Evolutionary conservation across 495 filamentous ascomycete species (phyloP).

Genomic region (Trichoderma parareesei): DNA sequence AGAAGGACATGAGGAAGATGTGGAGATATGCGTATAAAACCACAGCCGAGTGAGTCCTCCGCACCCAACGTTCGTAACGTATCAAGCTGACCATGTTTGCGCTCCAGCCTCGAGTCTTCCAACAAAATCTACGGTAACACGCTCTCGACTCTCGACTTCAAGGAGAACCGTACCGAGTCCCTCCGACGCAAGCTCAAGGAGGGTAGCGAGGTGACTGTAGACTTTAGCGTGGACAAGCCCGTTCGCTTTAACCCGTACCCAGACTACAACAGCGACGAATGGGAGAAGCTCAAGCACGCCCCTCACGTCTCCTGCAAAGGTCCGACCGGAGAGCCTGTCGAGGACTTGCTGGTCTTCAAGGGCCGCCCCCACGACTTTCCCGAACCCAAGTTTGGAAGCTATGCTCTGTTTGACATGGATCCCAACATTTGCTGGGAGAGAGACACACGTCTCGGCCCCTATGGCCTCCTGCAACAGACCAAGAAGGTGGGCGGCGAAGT

Average conservation of each 20-base stretch:
- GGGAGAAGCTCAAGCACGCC: constrained; percentile 21
- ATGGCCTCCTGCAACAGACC: constrained; percentile 52
- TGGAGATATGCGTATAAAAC: constrained; percentile 11
- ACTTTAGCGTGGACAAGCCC: constrained; percentile 24
- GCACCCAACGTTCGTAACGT: no score
- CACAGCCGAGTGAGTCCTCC: constrained; percentile 5
- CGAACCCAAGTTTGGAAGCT: constrained; percentile 69
- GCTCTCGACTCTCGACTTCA: constrained; percentile 29
- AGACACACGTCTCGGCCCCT: constrained; percentile 74
- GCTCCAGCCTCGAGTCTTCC: not conserved
- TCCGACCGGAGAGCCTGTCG: constrained; percentile 21
- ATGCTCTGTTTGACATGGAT: constrained; percentile 61
- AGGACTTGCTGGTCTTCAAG: constrained; percentile 38
- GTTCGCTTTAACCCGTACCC: constrained; percentile 44
- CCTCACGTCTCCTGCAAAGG: constrained; percentile 31
- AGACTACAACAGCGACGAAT: constrained; percentile 32
- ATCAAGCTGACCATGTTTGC: not conserved
- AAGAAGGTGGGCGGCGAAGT: constrained; percentile 26
- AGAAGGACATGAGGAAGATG: constrained; percentile 11
- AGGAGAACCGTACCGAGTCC: constrained; percentile 19
- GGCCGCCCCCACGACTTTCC: constrained; percentile 67
- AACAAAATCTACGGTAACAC: constrained; percentile 38
- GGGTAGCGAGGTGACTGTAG: constrained; percentile 15
- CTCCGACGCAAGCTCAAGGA: constrained; percentile 22
- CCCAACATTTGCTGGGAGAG: constrained; percentile 88